Evolutionary conservation across 2,329 filamentous ascomycete species (phyloP), one percentile per base, ranked within the genome.

Genomic region (Pseudocercospora fuligena): DNA sequence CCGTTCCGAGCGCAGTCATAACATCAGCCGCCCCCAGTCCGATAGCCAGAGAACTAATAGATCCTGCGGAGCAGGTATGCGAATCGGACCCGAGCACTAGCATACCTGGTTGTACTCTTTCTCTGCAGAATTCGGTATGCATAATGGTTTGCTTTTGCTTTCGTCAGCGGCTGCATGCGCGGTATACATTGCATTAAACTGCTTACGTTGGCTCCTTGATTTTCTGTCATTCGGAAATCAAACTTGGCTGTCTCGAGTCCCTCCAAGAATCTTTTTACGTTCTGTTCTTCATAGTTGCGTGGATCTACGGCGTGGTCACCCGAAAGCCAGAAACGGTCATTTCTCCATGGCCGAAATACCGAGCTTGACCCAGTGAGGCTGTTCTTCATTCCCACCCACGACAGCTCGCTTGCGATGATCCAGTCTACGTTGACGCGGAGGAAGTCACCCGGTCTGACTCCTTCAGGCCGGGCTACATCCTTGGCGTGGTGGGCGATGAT

Each of bases 11-110:
- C n/a, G 64, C 58, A 25, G 58, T 56, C 64, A 67, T 67, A 2
- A 66, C 62, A 59, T 67, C 67, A 7, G 61, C 62, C 0, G 61
- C 62, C 12, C 65, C 67, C 3, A 69, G 61, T 9, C 67, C 67
- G 19, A 69, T 68, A n/a, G 33, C 46, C 47, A 68, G 27, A 53
- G 43, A 57, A 21, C 66, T 53, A 1, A 64, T 60, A 5, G 66
- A 60, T 1, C 64, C 64, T 1, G 63, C 62, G 0, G 61, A 65
- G n/a, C 62, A 64, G 16, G 58, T 56, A 43, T 65, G 63, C n/a
- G 62, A 65, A 16, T 67, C 60, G 1, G 62, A 65, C 12, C 62
- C 58, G 1, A 65, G 23, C 8, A 65, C 21, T 4, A 67, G 59
- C 61, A 67, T 67, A 2, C 65, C 65, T 5, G 65, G 65, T 47